A percentile compares a stretch with the other conserved stretches of the same genome.
phyloP scores from a whole-genome alignment of 2,329 filamentous ascomycete species.

The Aspergillus melleus region DNA sequence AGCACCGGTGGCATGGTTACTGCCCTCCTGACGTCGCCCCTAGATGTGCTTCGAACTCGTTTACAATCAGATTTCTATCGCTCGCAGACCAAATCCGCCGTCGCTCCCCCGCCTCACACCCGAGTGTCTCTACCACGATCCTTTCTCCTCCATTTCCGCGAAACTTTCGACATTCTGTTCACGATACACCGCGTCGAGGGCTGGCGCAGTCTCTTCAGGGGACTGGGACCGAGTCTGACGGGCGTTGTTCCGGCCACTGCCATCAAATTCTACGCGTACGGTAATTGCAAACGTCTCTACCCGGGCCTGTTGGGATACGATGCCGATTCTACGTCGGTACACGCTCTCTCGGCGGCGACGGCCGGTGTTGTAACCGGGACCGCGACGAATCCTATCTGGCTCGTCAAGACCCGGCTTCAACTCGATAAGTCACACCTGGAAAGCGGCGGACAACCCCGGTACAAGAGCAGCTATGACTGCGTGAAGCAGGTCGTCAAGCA shows the following conservation, averaged over 20 bases:
- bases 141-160: conserved; percentile 54
- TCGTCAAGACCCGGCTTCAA: conserved; percentile 71
- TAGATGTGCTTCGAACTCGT: conserved; percentile 97
- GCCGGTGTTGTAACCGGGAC: conserved; percentile 38
- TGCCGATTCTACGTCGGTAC: conserved; percentile 33
- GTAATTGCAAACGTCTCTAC: conserved; percentile 38
- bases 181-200: conserved; percentile 40
- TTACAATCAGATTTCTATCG: conserved; percentile 95
- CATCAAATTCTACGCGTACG: conserved; percentile 42
- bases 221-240: conserved; percentile 39
- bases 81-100: conserved; percentile 60
- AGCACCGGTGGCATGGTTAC: conserved; percentile 75
- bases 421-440: conserved; percentile 38
- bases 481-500: conserved; percentile 72
- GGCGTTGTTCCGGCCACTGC: conserved; percentile 42
- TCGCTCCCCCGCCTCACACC: conserved; percentile 53
- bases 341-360: conserved; percentile 35
- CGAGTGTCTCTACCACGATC: conserved; percentile 56
- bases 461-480: conserved; percentile 66
- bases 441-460: conserved; percentile 36
- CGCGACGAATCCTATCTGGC: conserved; percentile 41
- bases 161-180: conserved; percentile 36
- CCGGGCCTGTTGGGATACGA: conserved; percentile 28
- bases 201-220: conserved; percentile 39
- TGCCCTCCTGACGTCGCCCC: conserved; percentile 85